A percentile compares a stretch with the other conserved stretches of the same genome.
phyloP scores from a whole-genome alignment of 2,329 filamentous ascomycete species.

The Hypoxylon sp. region DNA sequence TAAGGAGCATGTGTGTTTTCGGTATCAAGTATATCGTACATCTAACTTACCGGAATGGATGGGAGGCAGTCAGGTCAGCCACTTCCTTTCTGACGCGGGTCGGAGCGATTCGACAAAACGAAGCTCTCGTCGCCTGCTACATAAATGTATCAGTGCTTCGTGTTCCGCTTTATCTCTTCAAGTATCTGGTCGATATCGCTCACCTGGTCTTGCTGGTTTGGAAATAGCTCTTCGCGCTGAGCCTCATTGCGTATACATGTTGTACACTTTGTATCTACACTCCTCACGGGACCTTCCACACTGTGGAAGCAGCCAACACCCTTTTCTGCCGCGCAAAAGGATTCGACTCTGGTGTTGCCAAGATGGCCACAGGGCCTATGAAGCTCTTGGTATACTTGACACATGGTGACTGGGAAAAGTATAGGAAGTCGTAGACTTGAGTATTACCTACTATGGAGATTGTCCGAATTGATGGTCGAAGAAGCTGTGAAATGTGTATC shows the following conservation, averaged over 20 bases:
- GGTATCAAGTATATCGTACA: too few relatives aligned
- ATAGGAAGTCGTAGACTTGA: too few relatives aligned
- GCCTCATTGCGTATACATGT: constrained; percentile 6
- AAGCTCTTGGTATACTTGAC: constrained; percentile 14
- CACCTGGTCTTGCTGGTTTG: neutral
- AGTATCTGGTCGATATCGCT: neutral
- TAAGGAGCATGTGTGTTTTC: too few relatives aligned
- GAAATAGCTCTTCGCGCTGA: neutral
- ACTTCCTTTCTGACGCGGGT: too few relatives aligned
- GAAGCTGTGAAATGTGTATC: too few relatives aligned
- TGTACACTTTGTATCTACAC: constrained; percentile 4
- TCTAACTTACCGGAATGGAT: too few relatives aligned
- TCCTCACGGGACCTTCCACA: neutral
- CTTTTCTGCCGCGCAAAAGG: neutral
- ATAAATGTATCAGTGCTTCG: too few relatives aligned
- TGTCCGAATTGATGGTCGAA: neutral
- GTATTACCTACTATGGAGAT: neutral
- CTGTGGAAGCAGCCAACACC: constrained; percentile 8
- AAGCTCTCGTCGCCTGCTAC: too few relatives aligned
- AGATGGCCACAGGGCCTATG: constrained; percentile 12
- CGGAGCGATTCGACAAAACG: too few relatives aligned
- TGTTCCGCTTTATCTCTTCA: neutral
- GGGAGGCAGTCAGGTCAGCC: too few relatives aligned
- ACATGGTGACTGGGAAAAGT: too few relatives aligned
- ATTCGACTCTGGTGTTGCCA: constrained; percentile 4